These are phyloP conservation scores for Karstenula rhodostoma DNA, from an alignment of 2,329 filamentous ascomycete species.

Conservation along the genomic window DNA sequence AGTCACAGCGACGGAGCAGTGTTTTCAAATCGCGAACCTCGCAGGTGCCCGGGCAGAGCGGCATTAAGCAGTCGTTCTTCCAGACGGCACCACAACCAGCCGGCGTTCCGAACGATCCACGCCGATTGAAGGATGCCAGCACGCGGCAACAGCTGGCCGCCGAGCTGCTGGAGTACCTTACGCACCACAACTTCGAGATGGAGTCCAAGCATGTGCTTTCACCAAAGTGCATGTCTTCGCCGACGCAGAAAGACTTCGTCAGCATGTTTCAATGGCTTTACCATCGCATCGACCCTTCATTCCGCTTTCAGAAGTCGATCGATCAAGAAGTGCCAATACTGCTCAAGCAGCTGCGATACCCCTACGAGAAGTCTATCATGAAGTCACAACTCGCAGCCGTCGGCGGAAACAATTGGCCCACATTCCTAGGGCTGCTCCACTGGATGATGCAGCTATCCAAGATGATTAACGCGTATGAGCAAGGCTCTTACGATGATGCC, in stretches of 20 bases:
- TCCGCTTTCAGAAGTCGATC: constrained; percentile 92
- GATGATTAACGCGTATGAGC: constrained; percentile 85
- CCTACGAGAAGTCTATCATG: constrained; percentile 93
- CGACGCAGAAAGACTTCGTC: constrained; percentile 98
- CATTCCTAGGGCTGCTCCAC: constrained; percentile 90
- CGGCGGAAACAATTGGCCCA: constrained; percentile 96
- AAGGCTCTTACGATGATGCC: constrained; percentile 85
- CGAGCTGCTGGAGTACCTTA: constrained; percentile 89
- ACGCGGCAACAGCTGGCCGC: constrained; percentile 86
- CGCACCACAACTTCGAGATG: constrained; percentile 94
- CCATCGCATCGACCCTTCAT: constrained; percentile 91
- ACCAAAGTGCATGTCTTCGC: constrained; percentile 88
- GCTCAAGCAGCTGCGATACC: constrained; percentile 91
- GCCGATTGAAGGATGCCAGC: constrained; percentile 80
- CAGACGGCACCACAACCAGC: constrained; percentile 83
- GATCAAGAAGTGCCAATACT: constrained; percentile 94
- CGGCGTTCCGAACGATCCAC: constrained; percentile 84
- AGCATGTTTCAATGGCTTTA: constrained; percentile 99
- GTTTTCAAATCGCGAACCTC: constrained; percentile 63
- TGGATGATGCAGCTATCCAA: constrained; percentile 99
- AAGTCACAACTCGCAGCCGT: constrained; percentile 96
- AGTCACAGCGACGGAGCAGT: constrained; percentile 76
- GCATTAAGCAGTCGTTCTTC: constrained; percentile 89
- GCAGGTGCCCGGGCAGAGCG: constrained; percentile 73
- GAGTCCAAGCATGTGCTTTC: constrained; percentile 96